Evolutionary conservation across 495 filamentous ascomycete species (phyloP), one percentile per base, ranked within the genome.

Genomic region (Acidomyces sp.): DNA sequence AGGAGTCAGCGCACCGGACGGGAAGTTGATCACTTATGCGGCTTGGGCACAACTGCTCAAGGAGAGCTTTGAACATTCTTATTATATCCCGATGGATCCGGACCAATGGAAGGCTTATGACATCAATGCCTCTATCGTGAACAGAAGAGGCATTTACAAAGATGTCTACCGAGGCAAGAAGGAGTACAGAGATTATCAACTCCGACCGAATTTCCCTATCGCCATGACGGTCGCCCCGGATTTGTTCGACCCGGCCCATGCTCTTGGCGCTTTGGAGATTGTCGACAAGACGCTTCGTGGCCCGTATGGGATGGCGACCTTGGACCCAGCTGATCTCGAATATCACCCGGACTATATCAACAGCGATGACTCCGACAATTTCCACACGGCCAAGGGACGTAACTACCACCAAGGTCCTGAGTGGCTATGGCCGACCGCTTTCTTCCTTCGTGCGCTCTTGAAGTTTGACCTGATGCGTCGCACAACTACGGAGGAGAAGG

Each of bases 331-430:
- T 4, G 92, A 99, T 57, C 65, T 82, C 22, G 93, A 96, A 55
- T 99, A 99, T 59, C 77, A 81, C 5, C 85, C 85, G 0, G 78
- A 87, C 65, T 99, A 99, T 65, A 77, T 75, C 64, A 99, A 99
- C 63, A 81, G 80, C 30, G 87, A 95, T 56, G 92, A 99, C 59
- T 83, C 75, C 9, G 73, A 69, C 25, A 82, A 94, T 55, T 96
- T 93, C 54, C 70, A 78, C 1, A 95, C 85, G 0, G 74, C 79
- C 41, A 96, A 96, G 53, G 92, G 92, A 11, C 69, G 92, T 13
- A 95, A 94, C 55, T 99, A 99, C 58, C 92, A 99, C 57, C 90
- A 96, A 59, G 92, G 92, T 1, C 92, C 92, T 0, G 92, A 99
- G 60, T 99, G 92, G 92, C 65, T 94, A n/a, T 99, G 92, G 92